A percentile compares a stretch with the other conserved stretches of the same genome.
phyloP scores from a whole-genome alignment of 2,329 filamentous ascomycete species.

The Alternaria longipes region DNA sequence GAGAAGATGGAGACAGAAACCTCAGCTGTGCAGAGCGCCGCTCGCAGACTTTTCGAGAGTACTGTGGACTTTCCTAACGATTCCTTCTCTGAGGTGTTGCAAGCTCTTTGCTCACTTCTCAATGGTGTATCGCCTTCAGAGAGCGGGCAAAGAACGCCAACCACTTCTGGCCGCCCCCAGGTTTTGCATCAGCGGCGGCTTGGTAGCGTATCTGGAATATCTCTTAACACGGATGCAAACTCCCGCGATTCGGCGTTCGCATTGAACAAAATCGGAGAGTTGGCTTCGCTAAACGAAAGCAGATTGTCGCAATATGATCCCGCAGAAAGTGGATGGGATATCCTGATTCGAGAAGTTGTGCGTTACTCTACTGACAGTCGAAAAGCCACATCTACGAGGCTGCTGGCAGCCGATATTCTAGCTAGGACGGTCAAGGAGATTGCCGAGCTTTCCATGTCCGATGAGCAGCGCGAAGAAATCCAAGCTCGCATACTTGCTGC shows the following conservation, averaged over 20 bases:
- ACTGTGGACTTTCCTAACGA: constrained; percentile 88
- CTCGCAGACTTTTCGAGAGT: constrained; percentile 86
- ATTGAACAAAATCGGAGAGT: constrained; percentile 58
- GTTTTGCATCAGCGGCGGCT: constrained; percentile 51
- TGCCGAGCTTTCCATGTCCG: constrained; percentile 62
- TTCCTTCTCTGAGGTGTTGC: constrained; percentile 79
- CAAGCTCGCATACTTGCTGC: constrained; percentile 77
- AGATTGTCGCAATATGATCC: constrained; percentile 75
- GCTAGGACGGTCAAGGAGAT: constrained; percentile 58
- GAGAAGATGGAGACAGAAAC: constrained; percentile 75
- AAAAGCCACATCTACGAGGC: constrained; percentile 55
- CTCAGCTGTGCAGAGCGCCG: constrained; percentile 86
- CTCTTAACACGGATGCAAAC: constrained; percentile 51
- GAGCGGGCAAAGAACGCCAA: constrained; percentile 37
- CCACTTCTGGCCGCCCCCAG: constrained; percentile 35
- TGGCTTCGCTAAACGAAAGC: constrained; percentile 56
- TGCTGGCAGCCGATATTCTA: constrained; percentile 61
- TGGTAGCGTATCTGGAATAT: constrained; percentile 55
- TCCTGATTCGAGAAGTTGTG: constrained; percentile 67
- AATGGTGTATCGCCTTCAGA: constrained; percentile 42
- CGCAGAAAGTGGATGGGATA: constrained; percentile 77
- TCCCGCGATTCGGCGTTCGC: constrained; percentile 59
- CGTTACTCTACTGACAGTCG: constrained; percentile 54
- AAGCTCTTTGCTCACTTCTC: constrained; percentile 77
- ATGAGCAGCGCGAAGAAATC: constrained; percentile 59